Conservation (phyloP, 257 asterid genomes). For the Forsythia suspensa region DNA sequence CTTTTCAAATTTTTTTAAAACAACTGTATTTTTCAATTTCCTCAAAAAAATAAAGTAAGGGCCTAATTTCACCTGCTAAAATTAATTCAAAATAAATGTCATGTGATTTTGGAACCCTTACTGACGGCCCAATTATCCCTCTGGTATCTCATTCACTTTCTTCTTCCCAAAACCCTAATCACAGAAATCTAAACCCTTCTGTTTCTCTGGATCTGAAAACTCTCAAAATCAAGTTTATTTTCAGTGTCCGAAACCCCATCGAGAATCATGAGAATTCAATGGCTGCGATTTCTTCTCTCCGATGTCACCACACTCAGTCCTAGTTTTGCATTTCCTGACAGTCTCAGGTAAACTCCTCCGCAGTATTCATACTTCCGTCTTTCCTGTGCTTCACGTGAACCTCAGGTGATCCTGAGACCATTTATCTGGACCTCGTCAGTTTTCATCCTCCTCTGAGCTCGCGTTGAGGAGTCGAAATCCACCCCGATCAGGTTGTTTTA, state of each 20-base stretch:
- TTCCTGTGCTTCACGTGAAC: conserved; percentile 39
- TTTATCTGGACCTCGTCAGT: conserved; percentile 23
- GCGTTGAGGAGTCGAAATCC: conserved; percentile 39
- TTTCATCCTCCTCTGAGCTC: conserved; percentile 55
- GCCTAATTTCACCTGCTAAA: too few species aligned
- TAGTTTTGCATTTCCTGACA: conserved; percentile 32
- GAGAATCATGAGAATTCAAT: conserved; percentile 64
- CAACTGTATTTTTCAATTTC: too few species aligned
- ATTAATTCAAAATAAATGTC: too few species aligned
- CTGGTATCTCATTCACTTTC: neutral
- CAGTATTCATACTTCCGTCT: conserved; percentile 33
- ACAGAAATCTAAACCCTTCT: neutral
- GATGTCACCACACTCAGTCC: conserved; percentile 37
- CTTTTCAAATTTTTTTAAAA: too few species aligned
- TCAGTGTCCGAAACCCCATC: neutral
- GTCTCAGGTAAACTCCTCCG: conserved; percentile 55
- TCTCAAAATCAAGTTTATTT: neutral
- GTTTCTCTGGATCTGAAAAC: neutral
- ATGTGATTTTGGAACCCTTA: neutral
- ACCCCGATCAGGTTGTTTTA: conserved; percentile 36
- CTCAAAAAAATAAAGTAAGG: too few species aligned
- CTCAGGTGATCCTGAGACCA: conserved; percentile 29
- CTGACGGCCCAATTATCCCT: neutral
- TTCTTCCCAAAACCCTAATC: neutral
- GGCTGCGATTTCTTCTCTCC: conserved; percentile 62